Conservation (phyloP, 139 green algal genomes). For the Monoraphidium neglectum region DNA sequence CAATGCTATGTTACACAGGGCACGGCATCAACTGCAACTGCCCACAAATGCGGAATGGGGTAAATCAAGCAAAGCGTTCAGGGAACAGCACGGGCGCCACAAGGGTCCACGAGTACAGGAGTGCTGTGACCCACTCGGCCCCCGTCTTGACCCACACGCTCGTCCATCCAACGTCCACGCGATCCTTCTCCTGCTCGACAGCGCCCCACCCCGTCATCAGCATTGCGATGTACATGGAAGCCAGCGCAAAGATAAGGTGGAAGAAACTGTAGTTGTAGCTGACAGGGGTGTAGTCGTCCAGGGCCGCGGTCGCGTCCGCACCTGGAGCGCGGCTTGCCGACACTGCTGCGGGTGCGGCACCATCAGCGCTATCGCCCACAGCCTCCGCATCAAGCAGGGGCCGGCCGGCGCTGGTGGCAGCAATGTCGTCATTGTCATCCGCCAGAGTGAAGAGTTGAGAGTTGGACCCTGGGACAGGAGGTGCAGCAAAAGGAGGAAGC, state of each 20-base stretch:
- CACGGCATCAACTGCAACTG: no score
- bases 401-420: not conserved
- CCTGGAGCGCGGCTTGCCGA: slow-evolving; percentile 4
- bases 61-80: slow-evolving; percentile 78
- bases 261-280: slow-evolving; percentile 95
- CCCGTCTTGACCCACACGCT: slow-evolving; percentile 94
- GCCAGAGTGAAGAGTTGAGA: slow-evolving; percentile 68
- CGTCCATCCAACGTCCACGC: slow-evolving; percentile 95
- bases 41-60: no score
- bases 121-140: slow-evolving; percentile 73
- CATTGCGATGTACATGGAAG: slow-evolving; percentile 96
- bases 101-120: slow-evolving; percentile 94
- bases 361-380: not conserved
- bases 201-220: slow-evolving; percentile 96
- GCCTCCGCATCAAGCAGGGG: slow-evolving; percentile 26
- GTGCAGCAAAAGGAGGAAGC: no score
- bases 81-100: slow-evolving; percentile 86
- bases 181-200: slow-evolving; percentile 64
- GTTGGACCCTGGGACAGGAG: slow-evolving; percentile 89
- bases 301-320: slow-evolving; percentile 21
- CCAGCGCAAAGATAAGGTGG: slow-evolving; percentile 96
- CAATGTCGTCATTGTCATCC: slow-evolving; percentile 25
- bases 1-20: no score
- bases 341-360: slow-evolving; percentile 7
- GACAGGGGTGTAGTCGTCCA: slow-evolving; percentile 68